Evolutionary conservation across 2,329 filamentous ascomycete species (phyloP).

Genomic region (Grosmannia serpens): DNA sequence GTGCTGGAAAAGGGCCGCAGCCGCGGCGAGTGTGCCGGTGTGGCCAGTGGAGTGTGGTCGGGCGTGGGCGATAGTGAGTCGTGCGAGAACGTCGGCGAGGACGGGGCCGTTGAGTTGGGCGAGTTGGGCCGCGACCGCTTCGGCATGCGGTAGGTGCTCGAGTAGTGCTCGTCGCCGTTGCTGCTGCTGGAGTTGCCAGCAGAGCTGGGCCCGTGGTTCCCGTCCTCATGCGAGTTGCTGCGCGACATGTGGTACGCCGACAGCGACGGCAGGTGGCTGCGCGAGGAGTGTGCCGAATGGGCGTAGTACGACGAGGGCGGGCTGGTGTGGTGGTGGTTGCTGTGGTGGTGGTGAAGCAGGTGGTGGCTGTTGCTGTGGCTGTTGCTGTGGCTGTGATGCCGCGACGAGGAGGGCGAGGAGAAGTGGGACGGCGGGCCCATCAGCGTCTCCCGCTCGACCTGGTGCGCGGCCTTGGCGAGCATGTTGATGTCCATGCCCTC

Average conservation of each 20-base stretch:
- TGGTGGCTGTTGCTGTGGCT: constrained; percentile 21
- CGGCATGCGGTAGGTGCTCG: constrained; percentile 53
- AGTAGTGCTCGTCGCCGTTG: constrained; percentile 65
- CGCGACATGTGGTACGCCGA: constrained; percentile 92
- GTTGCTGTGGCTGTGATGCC: constrained; percentile 30
- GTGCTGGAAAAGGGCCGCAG: constrained; percentile 68
- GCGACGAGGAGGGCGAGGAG: constrained; percentile 29
- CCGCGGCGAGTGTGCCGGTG: constrained; percentile 87
- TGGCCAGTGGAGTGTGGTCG: constrained; percentile 96
- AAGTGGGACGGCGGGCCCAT: constrained; percentile 27
- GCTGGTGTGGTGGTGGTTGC: constrained; percentile 9
- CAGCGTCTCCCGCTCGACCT: constrained; percentile 48
- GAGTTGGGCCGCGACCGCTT: constrained; percentile 92
- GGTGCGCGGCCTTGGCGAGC: constrained; percentile 48
- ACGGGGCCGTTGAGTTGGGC: constrained; percentile 88
- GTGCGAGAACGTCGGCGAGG: constrained; percentile 92
- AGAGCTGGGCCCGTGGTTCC: not conserved
- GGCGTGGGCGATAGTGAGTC: constrained; percentile 92
- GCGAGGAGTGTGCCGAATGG: constrained; percentile 34
- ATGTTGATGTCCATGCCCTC: constrained; percentile 43
- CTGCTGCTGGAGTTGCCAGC: not conserved
- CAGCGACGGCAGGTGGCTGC: constrained; percentile 60
- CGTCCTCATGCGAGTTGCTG: constrained; percentile 68
- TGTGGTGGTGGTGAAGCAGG: constrained; percentile 23
- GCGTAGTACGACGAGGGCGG: constrained; percentile 33